Evolutionary conservation across 2,329 filamentous ascomycete species (phyloP), one percentile per base, ranked within the genome.

Genomic region (Passalora sequoiae): DNA sequence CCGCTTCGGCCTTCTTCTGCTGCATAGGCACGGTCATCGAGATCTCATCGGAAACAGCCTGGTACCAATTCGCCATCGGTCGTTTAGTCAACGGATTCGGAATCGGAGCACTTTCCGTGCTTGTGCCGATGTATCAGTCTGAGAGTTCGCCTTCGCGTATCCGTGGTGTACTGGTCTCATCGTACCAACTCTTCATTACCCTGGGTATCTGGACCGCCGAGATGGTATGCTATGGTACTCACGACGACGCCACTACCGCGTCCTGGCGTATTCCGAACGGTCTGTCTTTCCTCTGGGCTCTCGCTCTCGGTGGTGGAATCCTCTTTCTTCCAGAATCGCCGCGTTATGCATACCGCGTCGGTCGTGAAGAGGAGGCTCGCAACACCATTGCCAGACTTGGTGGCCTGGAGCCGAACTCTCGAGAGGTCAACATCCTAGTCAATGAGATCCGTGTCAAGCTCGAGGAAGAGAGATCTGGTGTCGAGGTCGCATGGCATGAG

Each of bases 81-180:
- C 63, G 68, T 38, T 60, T 68, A 24, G 58, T 70, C 19, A 65
- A 66, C 33, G 68, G 68, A 54, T 49, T 71, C 6, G 68, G 68
- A 32, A 65, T 71, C 27, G 68, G 68, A 24, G 61, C 63, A n/a
- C 58, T 71, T 13, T 68, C 65, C 6, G 76, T 83, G 24, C 71
- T 78, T 25, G 78, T 83, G 2, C 80, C 81, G 45, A 79, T 84
- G 72, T 83, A 80, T 63, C 80, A 84, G 63, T 76, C 76, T 29
- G 81, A 84, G 59, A 78, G 72, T 40, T 72, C 77, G 1, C 81
- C 81, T 3, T 71, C 73, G 13, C 72, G 78, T 55, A 80, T 83
- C 48, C 77, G 80, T 53, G 80, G 80, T 53, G 74, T 77, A 24
- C 74, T 84, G 31, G 76, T 83, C n/a, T 63, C 67, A 10, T 67